These are phyloP conservation scores for Canavalia ensiformis DNA, from an alignment of 306 rosid genomes.

Conservation along the genomic window DNA sequence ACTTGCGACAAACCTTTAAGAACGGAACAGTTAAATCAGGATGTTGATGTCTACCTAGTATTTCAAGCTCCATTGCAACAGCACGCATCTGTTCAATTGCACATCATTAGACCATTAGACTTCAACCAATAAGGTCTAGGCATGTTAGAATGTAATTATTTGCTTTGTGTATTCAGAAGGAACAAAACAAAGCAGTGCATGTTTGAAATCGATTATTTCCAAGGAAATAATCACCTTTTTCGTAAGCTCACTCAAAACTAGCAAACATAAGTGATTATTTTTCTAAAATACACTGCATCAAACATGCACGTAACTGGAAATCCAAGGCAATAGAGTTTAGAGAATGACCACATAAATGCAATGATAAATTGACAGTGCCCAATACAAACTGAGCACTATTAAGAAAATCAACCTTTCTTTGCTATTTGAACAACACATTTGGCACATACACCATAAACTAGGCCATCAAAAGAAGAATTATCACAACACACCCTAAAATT, in stretches of 20 bases:
- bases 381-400: conserved; percentile 13
- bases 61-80: conserved; percentile 90
- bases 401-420: conserved; percentile 30
- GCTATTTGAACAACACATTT: conserved; percentile 15
- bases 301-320: background rate
- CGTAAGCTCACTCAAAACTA: no score
- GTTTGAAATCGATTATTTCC: no score
- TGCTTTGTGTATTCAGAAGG: conserved; percentile 31
- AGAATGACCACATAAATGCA: conserved; percentile 29
- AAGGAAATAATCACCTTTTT: no score
- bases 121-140: conserved; percentile 40
- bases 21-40: conserved; percentile 87
- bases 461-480: conserved; percentile 33
- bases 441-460: conserved; percentile 21
- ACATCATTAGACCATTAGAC: conserved; percentile 47
- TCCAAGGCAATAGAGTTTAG: background rate
- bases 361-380: conserved; percentile 13
- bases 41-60: conserved; percentile 93
- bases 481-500: conserved; percentile 18
- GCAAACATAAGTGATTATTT: no score
- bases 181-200: conserved; percentile 7
- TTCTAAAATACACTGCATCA: no score
- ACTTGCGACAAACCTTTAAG: conserved; percentile 69
- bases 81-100: conserved; percentile 76
- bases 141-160: conserved; percentile 39